phyloP scores from a whole-genome alignment of 768 basidiomycete species.

The Pulveroboletus sp. region DNA sequence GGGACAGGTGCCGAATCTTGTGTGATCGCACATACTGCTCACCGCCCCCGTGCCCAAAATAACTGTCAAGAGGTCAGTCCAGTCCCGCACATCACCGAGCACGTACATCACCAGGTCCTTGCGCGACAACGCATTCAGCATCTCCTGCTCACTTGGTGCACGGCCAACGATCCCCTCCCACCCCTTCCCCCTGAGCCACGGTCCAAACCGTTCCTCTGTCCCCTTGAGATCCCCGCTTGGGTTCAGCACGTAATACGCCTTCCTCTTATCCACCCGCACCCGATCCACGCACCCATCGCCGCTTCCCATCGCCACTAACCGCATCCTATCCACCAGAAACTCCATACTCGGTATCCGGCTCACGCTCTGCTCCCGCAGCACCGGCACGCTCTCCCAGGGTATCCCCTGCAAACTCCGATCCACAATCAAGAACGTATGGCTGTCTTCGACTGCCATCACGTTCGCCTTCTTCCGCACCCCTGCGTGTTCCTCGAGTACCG shows the following conservation, averaged over 20 bases:
- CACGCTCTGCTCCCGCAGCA: constrained; percentile 78
- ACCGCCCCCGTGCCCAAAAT: constrained; percentile 95
- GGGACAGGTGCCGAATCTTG: constrained; percentile 73
- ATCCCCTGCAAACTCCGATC: constrained; percentile 87
- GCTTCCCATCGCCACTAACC: constrained; percentile 52
- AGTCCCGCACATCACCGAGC: constrained; percentile 1
- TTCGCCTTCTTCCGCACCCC: constrained; percentile 34
- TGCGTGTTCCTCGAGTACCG: constrained; percentile 70
- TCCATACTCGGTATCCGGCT: constrained; percentile 90
- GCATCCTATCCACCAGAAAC: constrained; percentile 82
- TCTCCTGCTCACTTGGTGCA: constrained; percentile 80
- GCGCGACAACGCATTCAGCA: constrained; percentile 65
- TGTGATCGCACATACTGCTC: constrained; percentile 93
- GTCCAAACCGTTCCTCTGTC: constrained; percentile 79
- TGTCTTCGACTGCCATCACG: constrained; percentile 39
- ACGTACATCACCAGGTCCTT: constrained; percentile 91
- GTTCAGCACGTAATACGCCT: constrained; percentile 84
- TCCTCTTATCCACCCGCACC: constrained; percentile 59
- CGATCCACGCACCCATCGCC: constrained; percentile 42
- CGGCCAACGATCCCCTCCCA: constrained; percentile 77
- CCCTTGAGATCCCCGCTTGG: constrained; percentile 86
- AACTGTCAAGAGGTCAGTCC: no score
- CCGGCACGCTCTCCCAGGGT: constrained; percentile 95
- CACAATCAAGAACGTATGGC: constrained; percentile 84
- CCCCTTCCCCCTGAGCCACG: constrained; percentile 65